Evolutionary conservation across 305 asterid species (phyloP).

Genomic region (Fraxinus sp.): DNA sequence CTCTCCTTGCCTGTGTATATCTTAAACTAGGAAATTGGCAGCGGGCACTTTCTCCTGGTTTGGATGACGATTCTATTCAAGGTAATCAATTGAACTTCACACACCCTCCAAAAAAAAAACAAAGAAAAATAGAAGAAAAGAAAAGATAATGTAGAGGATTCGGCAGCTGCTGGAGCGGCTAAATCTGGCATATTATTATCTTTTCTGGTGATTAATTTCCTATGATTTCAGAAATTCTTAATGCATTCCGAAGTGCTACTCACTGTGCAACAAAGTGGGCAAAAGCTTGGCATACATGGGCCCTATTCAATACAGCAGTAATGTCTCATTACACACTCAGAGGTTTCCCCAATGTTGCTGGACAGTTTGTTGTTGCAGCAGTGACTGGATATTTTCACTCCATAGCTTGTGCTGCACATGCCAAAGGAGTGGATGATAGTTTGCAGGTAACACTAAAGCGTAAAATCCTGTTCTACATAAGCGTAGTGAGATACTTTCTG

Average conservation of each 20-base stretch:
- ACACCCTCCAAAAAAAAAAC: not conserved
- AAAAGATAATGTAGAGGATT: not conserved
- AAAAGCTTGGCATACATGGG: conserved; percentile 99
- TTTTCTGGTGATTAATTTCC: conserved; percentile 25
- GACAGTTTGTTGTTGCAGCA: conserved; percentile 93
- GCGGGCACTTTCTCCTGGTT: conserved; percentile 88
- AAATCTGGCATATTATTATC: not conserved
- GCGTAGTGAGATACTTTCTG: conserved; percentile 16
- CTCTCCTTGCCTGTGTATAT: conserved; percentile 88
- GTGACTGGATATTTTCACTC: conserved; percentile 98
- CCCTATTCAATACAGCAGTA: conserved; percentile 96
- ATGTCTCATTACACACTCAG: conserved; percentile 94
- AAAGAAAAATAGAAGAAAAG: not conserved
- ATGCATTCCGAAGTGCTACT: conserved; percentile 82
- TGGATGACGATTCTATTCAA: conserved; percentile 91
- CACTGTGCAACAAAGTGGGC: conserved; percentile 89
- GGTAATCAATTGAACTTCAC: conserved; percentile 35
- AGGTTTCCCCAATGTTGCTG: conserved; percentile 62
- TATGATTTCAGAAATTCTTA: conserved; percentile 71
- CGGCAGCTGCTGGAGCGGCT: conserved; percentile 18
- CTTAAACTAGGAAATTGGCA: conserved; percentile 90
- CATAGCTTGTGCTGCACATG: conserved; percentile 95
- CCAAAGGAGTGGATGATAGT: conserved; percentile 98
- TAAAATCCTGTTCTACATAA: conserved; percentile 13
- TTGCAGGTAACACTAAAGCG: conserved; percentile 57